Percentiles rank a stretch among this genome's conserved stretches.
Evolutionary conservation across 1,284 basidiomycete genomes (phyloP).

Genomic region (Sporisorium sorghi): DNA sequence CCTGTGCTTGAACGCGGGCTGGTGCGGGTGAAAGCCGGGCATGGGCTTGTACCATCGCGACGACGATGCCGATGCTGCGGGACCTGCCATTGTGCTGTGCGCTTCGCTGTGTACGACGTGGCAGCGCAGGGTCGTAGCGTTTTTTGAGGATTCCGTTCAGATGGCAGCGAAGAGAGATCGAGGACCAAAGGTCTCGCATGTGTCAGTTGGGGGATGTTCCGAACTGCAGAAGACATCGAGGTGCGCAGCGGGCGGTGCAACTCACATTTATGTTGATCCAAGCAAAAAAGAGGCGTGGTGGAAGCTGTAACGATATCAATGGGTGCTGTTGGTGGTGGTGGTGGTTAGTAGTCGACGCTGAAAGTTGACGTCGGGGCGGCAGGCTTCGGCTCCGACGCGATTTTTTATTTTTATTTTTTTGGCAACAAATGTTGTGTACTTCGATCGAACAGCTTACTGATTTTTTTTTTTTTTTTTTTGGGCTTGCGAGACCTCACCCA

Average conservation of each 20-base stretch:
- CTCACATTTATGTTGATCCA: conserved; percentile 3
- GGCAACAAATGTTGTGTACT: not conserved
- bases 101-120: no score
- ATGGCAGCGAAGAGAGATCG: no score
- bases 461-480: not conserved
- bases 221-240: no score
- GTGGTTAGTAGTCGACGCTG: not conserved
- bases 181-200: no score
- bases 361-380: conserved; percentile 3
- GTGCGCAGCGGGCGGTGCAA: not conserved
- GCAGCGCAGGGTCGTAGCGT: no score
- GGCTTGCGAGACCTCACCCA: no score
- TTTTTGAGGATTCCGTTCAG: no score
- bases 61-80: conserved; percentile 22
- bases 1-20: conserved; percentile 62
- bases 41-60: conserved; percentile 62
- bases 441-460: conserved; percentile 7
- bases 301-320: not conserved
- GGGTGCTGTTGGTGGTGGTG: not conserved
- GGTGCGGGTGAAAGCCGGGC: conserved; percentile 64
- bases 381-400: conserved; percentile 6
- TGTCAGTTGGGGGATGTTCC: no score
- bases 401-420: not conserved
- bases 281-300: not conserved
- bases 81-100: conserved; percentile 37